Base-by-base conservation (phyloP, 192 early-diverging fungal species). In the Linnemannia hyalina region DNA sequence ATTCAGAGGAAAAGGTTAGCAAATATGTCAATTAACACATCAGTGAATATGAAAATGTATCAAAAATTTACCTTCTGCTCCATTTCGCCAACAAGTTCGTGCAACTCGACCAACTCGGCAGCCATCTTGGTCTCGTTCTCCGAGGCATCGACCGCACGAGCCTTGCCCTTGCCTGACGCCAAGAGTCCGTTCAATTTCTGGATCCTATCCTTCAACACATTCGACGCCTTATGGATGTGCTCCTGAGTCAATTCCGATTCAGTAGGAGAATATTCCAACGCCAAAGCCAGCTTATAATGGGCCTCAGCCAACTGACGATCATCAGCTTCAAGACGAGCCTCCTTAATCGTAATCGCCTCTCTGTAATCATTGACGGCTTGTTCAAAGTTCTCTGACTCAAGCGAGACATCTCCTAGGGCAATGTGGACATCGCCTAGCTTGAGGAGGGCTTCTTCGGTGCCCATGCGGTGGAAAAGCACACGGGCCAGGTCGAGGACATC, bases 401-500 rank as follows among this genome's bases (percentile, higher is more conserved):
- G 88, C 9, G 95, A 97, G 10, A 98, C 93, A 82, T 98, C 97
- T 47, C 97, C 96, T 38, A 98, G 89, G 1, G 91, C 90, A 75
- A 96, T 85, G 78, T 94, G 92, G 75, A 96, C 88, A 89, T 95
- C 93, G 41, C 95, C 91, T 77, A 95, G 84, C 80, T 92, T 77
- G 46, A 91, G 70, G 79, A 91, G 81, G 18, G 89, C 80, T 52
- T 90, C 89, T 52, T 91, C 86, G 13, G 79, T 83, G 13, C 85
- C 90, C 23, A 77, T 71, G 32, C 95, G 92, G 70, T 91, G 88
- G 68, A 95, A 97, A 9, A 97, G 95, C 5, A 97, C 89, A 36
- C 97, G 94, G n/a, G 96, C 95, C 35, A 96, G 79, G 75, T 97
- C 96, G 63, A 98, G 89, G 20, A 95, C 92, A 60, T 97, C 94